Conservation (phyloP, 1,284 basidiomycete genomes). For the Vanrija sp. region DNA sequence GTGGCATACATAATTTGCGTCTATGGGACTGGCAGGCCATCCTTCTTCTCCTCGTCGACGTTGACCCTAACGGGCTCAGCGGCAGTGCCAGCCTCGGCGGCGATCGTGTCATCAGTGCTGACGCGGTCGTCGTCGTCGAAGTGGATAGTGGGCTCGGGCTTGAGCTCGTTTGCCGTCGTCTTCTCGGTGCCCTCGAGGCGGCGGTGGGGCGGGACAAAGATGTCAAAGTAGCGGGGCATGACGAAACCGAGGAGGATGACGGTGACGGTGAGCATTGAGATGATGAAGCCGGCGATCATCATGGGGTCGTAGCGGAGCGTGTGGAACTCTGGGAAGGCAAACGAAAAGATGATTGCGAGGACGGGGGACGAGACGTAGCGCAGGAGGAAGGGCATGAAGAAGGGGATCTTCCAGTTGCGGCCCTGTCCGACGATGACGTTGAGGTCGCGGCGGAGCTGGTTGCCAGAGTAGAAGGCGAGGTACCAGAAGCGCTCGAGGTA, state of each 20-base stretch:
- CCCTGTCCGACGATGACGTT: slow-evolving; percentile 21
- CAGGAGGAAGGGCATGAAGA: slow-evolving; percentile 19
- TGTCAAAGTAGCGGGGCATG: slow-evolving; percentile 17
- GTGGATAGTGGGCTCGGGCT: slow-evolving; percentile 5
- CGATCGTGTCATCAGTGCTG: too few relatives aligned
- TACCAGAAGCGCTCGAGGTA: slow-evolving; percentile 18
- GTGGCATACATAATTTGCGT: too few relatives aligned
- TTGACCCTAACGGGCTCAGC: too few relatives aligned
- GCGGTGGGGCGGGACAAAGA: slow-evolving; percentile 16
- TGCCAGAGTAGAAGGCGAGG: slow-evolving; percentile 26
- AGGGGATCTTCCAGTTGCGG: slow-evolving; percentile 23
- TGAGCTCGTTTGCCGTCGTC: slow-evolving; percentile 15
- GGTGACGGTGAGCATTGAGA: slow-evolving; percentile 14
- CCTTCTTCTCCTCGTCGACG: too few relatives aligned
- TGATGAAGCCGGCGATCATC: slow-evolving; percentile 24
- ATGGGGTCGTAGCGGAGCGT: slow-evolving; percentile 21
- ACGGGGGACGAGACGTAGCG: slow-evolving; percentile 25
- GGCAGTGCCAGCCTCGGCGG: too few relatives aligned
- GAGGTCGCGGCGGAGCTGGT: slow-evolving; percentile 24
- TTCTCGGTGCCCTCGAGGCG: slow-evolving; percentile 19
- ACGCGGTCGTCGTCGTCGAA: too few relatives aligned
- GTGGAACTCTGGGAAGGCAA: slow-evolving; percentile 26
- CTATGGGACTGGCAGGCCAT: too few relatives aligned
- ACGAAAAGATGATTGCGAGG: slow-evolving; percentile 23
- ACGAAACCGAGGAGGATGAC: slow-evolving; percentile 19